Evolutionary conservation across 108 stramenopile genomes (phyloP), one percentile per base, ranked within the genome.

Genomic region (Cyclotella cryptica): DNA sequence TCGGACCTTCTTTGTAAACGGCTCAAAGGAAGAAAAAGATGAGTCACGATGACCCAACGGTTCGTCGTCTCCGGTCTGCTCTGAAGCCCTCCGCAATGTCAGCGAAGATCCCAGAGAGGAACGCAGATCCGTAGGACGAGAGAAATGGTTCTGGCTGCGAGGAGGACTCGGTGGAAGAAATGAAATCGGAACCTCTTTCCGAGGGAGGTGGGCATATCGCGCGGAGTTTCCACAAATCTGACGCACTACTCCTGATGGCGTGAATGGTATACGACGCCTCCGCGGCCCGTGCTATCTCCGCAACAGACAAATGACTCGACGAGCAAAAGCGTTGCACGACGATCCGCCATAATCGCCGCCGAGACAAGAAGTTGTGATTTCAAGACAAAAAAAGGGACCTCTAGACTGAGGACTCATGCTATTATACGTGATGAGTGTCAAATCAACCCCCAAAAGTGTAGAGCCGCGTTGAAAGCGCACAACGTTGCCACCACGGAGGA

Each of bases 391-490:
- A 44, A 57, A 15, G 57, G 45, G 62, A 39, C 58, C 80, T 66
- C 80, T 81, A 75, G 45, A 81, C 80, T 81, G 74, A 81, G 80
- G 80, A 81, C 80, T 81, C 80, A 81, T 81, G 73, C 68, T 75
- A 65, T 71, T 66, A 22, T 55, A 58, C 74, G 80, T 75, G 69
- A 64, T 81, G 80, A 81, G 80, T 75, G 57, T 75, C 80, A 81
- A 75, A 65, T 74, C 74, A 81, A 74, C 80, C n/a, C n/a, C n/a
- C n/a, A n/a, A n/a, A n/a, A 81, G 80, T 81, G 49, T 75, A 71
- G 74, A 66, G 74, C 55, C 55, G 40, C 13, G 30, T 15, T 29
- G 74, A 75, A 61, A 75, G n/a, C 71, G 67, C 54, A 42, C 43
- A 47, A 35, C 28, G 15, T 65, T 59, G 59, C 74, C 74, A 66